Evolutionary conservation across 1,139 yeast species (phyloP).

Genomic region (Blastobotrys serpentis): DNA sequence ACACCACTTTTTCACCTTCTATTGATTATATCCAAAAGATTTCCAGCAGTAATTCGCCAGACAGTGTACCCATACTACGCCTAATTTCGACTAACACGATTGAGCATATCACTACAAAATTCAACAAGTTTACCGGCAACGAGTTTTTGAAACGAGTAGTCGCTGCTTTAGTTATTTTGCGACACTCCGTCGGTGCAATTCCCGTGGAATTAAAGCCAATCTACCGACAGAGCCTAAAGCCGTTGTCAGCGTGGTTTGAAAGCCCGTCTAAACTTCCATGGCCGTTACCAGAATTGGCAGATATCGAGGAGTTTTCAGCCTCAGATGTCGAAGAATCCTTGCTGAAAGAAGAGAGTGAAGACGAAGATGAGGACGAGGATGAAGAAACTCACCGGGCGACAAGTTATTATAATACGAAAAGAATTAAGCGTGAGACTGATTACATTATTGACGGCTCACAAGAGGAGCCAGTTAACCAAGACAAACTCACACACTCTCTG

Average conservation of each 20-base stretch:
- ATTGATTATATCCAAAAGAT: slow-evolving; percentile 35
- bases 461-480: not conserved
- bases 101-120: slow-evolving; percentile 53
- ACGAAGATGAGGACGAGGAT: not conserved
- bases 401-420: slow-evolving; percentile 58
- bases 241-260: slow-evolving; percentile 59
- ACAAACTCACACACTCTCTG: slow-evolving; percentile 40
- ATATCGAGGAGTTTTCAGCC: slow-evolving; percentile 60
- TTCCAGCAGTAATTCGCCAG: not conserved
- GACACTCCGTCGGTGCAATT: slow-evolving; percentile 80
- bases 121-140: slow-evolving; percentile 11
- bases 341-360: slow-evolving; percentile 64
- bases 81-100: slow-evolving; percentile 76
- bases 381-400: slow-evolving; percentile 36
- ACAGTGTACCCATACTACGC: slow-evolving; percentile 57
- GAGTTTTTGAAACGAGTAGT: slow-evolving; percentile 49
- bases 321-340: slow-evolving; percentile 77
- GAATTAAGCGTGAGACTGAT: slow-evolving; percentile 57
- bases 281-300: slow-evolving; percentile 78
- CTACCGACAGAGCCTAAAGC: slow-evolving; percentile 63
- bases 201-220: slow-evolving; percentile 81
- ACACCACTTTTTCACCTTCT: slow-evolving; percentile 58
- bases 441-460: slow-evolving; percentile 17
- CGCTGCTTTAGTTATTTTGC: slow-evolving; percentile 77
- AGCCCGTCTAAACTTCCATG: slow-evolving; percentile 45